Conservation (phyloP, 352 stramenopile species). For the Phytophthora kernoviae region DNA sequence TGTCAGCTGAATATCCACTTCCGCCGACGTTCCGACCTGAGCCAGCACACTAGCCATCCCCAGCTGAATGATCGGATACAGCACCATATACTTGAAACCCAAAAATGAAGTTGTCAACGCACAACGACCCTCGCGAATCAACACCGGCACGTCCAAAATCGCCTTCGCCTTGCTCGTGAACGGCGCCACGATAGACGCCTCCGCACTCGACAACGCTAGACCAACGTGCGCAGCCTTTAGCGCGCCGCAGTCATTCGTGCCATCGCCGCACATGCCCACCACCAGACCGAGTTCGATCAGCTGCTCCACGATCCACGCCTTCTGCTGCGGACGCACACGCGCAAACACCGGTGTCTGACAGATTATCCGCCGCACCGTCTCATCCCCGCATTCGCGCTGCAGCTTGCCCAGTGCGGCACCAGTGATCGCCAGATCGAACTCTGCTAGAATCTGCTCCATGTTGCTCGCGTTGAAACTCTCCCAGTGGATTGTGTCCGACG, state of each 20-base stretch:
- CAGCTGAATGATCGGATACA: slow-evolving; percentile 68
- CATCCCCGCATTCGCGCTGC: slow-evolving; percentile 22
- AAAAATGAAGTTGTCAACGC: slow-evolving; percentile 65
- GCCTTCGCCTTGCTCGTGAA: slow-evolving; percentile 88
- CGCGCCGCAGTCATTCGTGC: slow-evolving; percentile 86
- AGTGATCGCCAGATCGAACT: slow-evolving; percentile 54
- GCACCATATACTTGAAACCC: slow-evolving; percentile 48
- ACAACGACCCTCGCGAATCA: slow-evolving; percentile 85
- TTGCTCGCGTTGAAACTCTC: slow-evolving; percentile 34
- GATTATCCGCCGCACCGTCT: slow-evolving; percentile 43
- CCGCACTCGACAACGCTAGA: slow-evolving; percentile 79
- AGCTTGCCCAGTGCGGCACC: slow-evolving; percentile 50
- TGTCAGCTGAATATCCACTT: slow-evolving; percentile 43
- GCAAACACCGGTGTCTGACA: slow-evolving; percentile 51
- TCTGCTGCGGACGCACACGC: slow-evolving; percentile 53
- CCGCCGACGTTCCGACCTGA: slow-evolving; percentile 29
- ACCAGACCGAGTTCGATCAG: slow-evolving; percentile 49
- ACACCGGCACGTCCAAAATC: slow-evolving; percentile 70
- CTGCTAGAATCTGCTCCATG: slow-evolving; percentile 21
- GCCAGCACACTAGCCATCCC: slow-evolving; percentile 43
- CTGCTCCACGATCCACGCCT: slow-evolving; percentile 55
- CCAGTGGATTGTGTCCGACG: slow-evolving; percentile 34
- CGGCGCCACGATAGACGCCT: slow-evolving; percentile 85
- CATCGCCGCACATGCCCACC: slow-evolving; percentile 60
- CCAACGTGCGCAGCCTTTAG: slow-evolving; percentile 86